A percentile compares a stretch with the other conserved stretches of the same genome.
These are phyloP conservation scores for Mycena chlorophos DNA, from an alignment of 768 basidiomycete genomes.

Conservation along the genomic window DNA sequence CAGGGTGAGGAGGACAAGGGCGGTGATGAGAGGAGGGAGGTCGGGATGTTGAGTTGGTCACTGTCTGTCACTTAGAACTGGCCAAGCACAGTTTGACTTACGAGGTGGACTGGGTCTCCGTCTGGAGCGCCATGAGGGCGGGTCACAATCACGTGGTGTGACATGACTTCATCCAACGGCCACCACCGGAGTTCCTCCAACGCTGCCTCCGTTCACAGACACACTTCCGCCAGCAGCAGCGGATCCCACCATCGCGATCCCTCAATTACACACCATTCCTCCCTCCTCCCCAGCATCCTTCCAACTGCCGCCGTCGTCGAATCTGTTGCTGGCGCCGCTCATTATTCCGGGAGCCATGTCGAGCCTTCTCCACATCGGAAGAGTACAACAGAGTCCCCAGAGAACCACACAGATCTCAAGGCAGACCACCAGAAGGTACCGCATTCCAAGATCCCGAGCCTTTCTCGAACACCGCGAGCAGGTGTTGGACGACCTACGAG, in stretches of 20 bases:
- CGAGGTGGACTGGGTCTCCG: background rate
- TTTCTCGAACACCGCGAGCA: slow-evolving; percentile 20
- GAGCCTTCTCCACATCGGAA: slow-evolving; percentile 40
- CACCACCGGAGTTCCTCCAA: background rate
- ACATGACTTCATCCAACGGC: background rate
- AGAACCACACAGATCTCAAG: slow-evolving; percentile 39
- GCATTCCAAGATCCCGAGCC: background rate
- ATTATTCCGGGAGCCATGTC: slow-evolving; percentile 56
- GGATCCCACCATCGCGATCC: slow-evolving; percentile 27
- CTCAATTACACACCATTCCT: slow-evolving; percentile 45
- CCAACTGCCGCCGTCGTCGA: slow-evolving; percentile 54
- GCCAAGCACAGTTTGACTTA: background rate
- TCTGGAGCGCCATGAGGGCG: background rate
- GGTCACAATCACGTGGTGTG: background rate
- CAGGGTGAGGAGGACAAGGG: background rate
- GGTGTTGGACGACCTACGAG: slow-evolving; percentile 58
- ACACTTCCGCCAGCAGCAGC: background rate
- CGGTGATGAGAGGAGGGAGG: background rate
- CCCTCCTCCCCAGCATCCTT: slow-evolving; percentile 40
- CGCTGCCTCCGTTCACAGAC: background rate
- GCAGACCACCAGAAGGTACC: slow-evolving; percentile 37
- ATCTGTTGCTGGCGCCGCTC: slow-evolving; percentile 61
- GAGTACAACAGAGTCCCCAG: slow-evolving; percentile 35
- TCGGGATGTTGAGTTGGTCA: background rate
- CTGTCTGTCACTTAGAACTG: background rate